These are phyloP conservation scores for Talaromyces sp. DNA, from an alignment of 2,329 filamentous ascomycete genomes.

Conservation along the genomic window DNA sequence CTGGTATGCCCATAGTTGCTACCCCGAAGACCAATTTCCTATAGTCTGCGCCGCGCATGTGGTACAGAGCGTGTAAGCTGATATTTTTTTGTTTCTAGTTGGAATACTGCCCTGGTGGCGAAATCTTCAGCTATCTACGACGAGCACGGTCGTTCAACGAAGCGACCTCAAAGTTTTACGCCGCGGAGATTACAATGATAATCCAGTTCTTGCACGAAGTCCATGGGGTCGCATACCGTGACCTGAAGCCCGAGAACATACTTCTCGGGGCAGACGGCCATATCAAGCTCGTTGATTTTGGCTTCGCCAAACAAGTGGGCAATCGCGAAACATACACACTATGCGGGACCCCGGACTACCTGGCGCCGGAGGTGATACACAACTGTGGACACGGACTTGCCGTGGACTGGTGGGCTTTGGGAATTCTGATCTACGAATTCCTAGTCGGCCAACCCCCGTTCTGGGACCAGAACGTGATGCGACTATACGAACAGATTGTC, in stretches of 20 bases:
- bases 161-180: conserved; percentile 60
- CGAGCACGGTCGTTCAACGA: conserved; percentile 59
- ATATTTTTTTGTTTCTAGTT: conserved; percentile 35
- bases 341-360: conserved; percentile 63
- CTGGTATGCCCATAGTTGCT: conserved; percentile 30
- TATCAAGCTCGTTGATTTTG: conserved; percentile 63
- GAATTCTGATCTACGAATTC: conserved; percentile 64
- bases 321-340: conserved; percentile 59
- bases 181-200: conserved; percentile 61
- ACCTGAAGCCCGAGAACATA: conserved; percentile 64
- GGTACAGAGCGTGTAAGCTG: not conserved
- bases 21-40: not conserved
- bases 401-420: conserved; percentile 66
- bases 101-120: conserved; percentile 63
- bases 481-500: conserved; percentile 64
- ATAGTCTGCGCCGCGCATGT: not conserved
- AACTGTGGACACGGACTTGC: conserved; percentile 61
- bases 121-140: conserved; percentile 62
- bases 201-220: conserved; percentile 60
- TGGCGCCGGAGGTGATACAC: conserved; percentile 62
- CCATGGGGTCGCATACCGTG: conserved; percentile 61
- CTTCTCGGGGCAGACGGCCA: conserved; percentile 61
- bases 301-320: conserved; percentile 61
- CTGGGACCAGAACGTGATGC: conserved; percentile 66
- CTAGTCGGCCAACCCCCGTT: conserved; percentile 63